phyloP scores from a whole-genome alignment of 805 yeast species.

The Blastobotrys attinorum region DNA sequence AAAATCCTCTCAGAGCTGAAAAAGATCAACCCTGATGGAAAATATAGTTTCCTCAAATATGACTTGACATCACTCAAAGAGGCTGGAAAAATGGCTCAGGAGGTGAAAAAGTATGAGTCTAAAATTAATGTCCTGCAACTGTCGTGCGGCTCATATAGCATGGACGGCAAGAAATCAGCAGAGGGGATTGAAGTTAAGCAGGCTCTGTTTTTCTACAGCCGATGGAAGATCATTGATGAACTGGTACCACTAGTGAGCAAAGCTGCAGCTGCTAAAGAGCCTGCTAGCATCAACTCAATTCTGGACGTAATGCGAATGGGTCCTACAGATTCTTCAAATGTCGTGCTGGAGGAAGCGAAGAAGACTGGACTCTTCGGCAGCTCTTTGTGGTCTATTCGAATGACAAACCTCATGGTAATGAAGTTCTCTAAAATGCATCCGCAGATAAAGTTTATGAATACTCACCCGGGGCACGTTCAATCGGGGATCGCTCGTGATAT shows the following conservation, averaged over 20 bases:
- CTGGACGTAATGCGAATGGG: not conserved
- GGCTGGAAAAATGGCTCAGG: constrained; percentile 11
- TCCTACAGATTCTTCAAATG: too few relatives aligned
- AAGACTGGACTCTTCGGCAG: not conserved
- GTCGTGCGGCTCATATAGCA: constrained; percentile 16
- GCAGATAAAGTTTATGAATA: constrained; percentile 18
- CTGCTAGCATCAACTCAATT: not conserved
- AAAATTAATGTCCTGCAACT: constrained; percentile 17
- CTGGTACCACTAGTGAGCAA: constrained; percentile 18
- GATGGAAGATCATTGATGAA: constrained; percentile 19
- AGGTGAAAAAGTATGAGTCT: constrained; percentile 9
- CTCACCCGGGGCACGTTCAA: constrained; percentile 21
- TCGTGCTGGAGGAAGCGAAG: too few relatives aligned
- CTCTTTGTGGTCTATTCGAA: not conserved
- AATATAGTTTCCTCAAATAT: constrained; percentile 14
- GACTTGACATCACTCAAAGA: constrained; percentile 17
- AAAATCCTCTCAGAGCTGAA: constrained; percentile 15
- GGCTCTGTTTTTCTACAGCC: constrained; percentile 22
- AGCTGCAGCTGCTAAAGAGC: constrained; percentile 5
- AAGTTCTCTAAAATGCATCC: constrained; percentile 19
- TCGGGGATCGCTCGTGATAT: constrained; percentile 16
- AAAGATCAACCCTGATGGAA: constrained; percentile 12
- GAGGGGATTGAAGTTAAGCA: constrained; percentile 24
- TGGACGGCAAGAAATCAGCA: constrained; percentile 27
- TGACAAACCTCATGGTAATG: constrained; percentile 5